Base-by-base conservation (phyloP, 768 basidiomycete genomes). In the Auriscalpium microsporum region DNA sequence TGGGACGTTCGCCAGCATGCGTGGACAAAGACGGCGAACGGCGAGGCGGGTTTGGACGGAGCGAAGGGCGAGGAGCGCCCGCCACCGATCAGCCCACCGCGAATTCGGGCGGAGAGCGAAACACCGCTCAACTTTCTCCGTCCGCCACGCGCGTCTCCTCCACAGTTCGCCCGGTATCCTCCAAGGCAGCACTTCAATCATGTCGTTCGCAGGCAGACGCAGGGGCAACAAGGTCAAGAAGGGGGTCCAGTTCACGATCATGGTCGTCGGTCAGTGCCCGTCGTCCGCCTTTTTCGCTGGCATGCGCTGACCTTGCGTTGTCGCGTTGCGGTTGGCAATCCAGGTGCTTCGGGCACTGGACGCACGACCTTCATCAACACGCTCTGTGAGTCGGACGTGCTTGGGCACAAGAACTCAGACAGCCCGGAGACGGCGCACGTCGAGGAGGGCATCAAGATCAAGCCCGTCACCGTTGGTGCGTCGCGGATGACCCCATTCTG, bases 361-460 rank as follows among this genome's bases (percentile, higher is more conserved):
- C 89, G 94, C 55, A 98, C 95, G 56, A 99, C 95, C 55, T 98
- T 99, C 66, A 93, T 99, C 69, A 99, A 99, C 78, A 99, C 96
- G 50, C 90, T 99, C 56, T 95, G 94, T 78, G 95, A 99, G 76
- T 86, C 87, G 37, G 90, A 94, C 64, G 92, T 97, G 19, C 77
- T 97, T 50, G 67, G 78, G 5, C 94, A 97, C 79, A 93, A 94
- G 72, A 76, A 90, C 50, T 83, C 81, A 57, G 89, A 91, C 67
- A 80, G 80, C 61, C 89, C 94, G 10, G 86, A 88, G 63, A 80
- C 81, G n/a, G 93, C 94, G 14, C 94, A 98, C 69, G 78, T 92
- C 56, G 96, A 98, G 69, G 87, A 92, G 67, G 88, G 90, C 55
- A 94, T 97, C 68, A 85, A 81, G 70, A 96, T 98, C 71, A 95